These are phyloP conservation scores for Aspergillus sp. DNA, from an alignment of 2,329 filamentous ascomycete species.

Conservation along the genomic window DNA sequence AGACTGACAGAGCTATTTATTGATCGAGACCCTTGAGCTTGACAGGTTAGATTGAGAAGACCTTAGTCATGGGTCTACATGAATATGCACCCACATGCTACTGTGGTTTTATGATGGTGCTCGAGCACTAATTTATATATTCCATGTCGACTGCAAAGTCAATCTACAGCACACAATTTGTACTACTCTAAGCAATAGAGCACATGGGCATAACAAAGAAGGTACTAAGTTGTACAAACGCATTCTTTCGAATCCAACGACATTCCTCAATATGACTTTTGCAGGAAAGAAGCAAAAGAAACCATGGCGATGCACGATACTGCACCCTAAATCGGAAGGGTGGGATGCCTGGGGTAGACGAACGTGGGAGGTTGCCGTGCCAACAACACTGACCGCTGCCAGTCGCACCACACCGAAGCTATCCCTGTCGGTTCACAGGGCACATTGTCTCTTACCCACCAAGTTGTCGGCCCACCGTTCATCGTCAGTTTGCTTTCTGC, in stretches of 20 bases:
- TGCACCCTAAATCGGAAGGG: neutral
- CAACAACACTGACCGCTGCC: constrained; percentile 21
- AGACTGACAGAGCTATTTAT: too few species aligned
- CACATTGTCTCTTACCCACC: neutral
- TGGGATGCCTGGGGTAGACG: neutral
- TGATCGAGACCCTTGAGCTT: too few species aligned
- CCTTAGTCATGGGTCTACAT: too few species aligned
- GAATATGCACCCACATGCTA: too few species aligned
- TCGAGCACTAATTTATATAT: too few species aligned
- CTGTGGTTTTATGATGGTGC: too few species aligned
- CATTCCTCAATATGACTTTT: neutral
- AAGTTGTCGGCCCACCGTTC: neutral
- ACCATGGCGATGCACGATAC: neutral
- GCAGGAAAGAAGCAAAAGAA: neutral
- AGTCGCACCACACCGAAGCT: constrained; percentile 21
- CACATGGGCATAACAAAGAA: neutral
- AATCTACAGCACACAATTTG: too few species aligned
- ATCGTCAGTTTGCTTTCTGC: neutral
- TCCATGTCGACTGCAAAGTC: too few species aligned
- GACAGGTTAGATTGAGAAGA: too few species aligned
- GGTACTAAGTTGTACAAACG: neutral
- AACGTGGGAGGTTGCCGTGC: constrained; percentile 26
- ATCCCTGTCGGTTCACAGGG: constrained; percentile 12
- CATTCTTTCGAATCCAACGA: neutral
- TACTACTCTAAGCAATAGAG: neutral